These are phyloP conservation scores for Wickerhamiella slavikovae DNA, from an alignment of 805 yeast species.

Conservation along the genomic window DNA sequence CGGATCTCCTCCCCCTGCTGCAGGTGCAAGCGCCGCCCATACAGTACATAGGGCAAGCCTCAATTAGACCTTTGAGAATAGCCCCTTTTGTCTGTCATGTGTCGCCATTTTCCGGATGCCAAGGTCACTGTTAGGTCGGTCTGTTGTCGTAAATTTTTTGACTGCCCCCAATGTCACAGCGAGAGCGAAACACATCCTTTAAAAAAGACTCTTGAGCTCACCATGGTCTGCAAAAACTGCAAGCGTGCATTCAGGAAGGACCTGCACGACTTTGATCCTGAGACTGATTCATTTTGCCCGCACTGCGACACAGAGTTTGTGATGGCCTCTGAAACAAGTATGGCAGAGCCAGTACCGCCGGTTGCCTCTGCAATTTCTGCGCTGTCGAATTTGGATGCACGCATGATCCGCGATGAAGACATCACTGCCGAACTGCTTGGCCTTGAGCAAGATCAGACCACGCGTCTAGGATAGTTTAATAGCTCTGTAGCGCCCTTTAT, in stretches of 20 bases:
- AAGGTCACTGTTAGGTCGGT: conserved; percentile 16
- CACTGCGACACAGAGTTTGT: conserved; percentile 17
- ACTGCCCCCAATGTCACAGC: conserved; percentile 17
- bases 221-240: conserved; percentile 17
- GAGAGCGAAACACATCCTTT: conserved; percentile 15
- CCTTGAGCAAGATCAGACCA: conserved; percentile 7
- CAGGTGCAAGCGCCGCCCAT: not conserved
- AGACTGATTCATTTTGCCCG: conserved; percentile 18
- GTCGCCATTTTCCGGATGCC: conserved; percentile 16
- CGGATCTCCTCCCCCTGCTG: not conserved
- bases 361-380: conserved; percentile 6
- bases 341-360: conserved; percentile 4
- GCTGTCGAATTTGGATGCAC: conserved; percentile 6
- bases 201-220: conserved; percentile 15
- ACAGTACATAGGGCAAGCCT: not conserved
- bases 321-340: conserved; percentile 8
- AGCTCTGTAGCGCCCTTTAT: not conserved
- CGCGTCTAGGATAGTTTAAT: conserved; percentile 9
- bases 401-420: conserved; percentile 17
- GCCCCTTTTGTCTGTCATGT: too few relatives aligned
- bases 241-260: conserved; percentile 18
- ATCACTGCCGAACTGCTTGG: conserved; percentile 14
- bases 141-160: conserved; percentile 18
- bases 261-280: conserved; percentile 16
- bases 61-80: too few relatives aligned